Base-by-base conservation (phyloP, 2,329 filamentous ascomycete genomes). In the Dichotomopilus funicola region DNA sequence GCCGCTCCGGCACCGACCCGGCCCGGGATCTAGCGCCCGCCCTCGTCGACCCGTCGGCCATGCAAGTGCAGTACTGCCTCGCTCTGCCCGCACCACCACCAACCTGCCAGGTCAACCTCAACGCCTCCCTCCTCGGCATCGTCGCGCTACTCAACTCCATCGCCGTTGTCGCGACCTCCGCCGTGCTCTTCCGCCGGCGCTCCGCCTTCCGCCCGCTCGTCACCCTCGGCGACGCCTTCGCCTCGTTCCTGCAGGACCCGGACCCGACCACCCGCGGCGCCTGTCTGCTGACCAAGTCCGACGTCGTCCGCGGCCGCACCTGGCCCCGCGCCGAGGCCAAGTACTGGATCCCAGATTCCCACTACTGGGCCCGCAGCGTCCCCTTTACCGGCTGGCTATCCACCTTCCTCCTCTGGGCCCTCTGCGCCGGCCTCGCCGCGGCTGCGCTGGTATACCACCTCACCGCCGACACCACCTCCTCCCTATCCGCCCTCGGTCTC, bases 141-240 rank as follows among this genome's bases (percentile, higher is more conserved):
- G 66, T 73, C 38, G 71, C 73, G n/a, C 67, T 75, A 1, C 61
- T 77, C 49, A 75, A 76, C 58, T 66, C 71, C 1, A 58, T 73
- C 44, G 67, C 68, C 5, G 65, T 74, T 45, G 63, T 71, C 19
- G 54, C 65, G 35, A 65, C 68, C n/a, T 68, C 63, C 56, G 58
- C 61, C 45, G 63, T 65, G 37, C 65, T 72, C 3, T 65, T 60
- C 34, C 61, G 56, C 35, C 58, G 55, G 35, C 65, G 64, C 12
- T 73, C 59, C 36, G 65, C 64, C 13, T 74, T 76, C 60, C 65
- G 67, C 12, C 77, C 76, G 0, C 70, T 80, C 4, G 72, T 75
- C 12, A 79, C 77, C 0, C 68, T 80, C 3, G 78, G 78, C 36
- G 78, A 80, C 58, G 75, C 75, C 34, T 67, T 80, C n/a, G 63